A percentile compares a stretch with the other conserved stretches of the same genome.
Conservation (phyloP, 129 eudicot species). For the Saussurea involucrata region DNA sequence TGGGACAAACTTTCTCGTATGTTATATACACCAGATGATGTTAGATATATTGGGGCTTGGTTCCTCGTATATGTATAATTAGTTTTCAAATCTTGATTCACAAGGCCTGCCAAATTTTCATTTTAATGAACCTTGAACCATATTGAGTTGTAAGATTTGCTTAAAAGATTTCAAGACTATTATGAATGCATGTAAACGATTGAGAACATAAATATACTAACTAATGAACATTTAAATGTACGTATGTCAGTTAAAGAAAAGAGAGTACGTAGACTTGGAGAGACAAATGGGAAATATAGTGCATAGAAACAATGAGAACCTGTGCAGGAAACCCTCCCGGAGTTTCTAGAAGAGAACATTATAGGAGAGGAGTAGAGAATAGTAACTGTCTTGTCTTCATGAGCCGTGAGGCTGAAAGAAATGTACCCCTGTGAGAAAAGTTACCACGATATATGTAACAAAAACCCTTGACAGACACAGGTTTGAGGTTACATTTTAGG, state of each 20-base stretch:
- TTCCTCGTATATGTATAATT: not conserved
- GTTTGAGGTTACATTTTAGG: no score
- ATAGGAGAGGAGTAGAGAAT: not conserved
- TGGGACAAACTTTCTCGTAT: not conserved
- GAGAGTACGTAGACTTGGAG: not conserved
- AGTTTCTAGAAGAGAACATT: not conserved
- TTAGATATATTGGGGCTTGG: not conserved
- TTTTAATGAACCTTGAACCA: not conserved
- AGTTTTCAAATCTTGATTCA: not conserved
- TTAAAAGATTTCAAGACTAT: not conserved
- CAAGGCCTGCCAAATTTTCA: not conserved
- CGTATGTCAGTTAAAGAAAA: not conserved
- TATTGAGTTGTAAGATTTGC: not conserved
- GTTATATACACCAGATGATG: not conserved
- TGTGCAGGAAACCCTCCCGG: not conserved
- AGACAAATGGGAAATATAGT: not conserved
- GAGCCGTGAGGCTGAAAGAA: not conserved
- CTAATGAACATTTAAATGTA: not conserved
- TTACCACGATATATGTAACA: not conserved
- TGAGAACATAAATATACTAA: not conserved
- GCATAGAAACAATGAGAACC: not conserved
- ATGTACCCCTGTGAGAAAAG: not conserved
- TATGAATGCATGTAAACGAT: not conserved
- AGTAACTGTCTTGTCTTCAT: not conserved
- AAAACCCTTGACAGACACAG: no score